Conservation (phyloP, 2,329 filamentous ascomycete species). For the Fusarium udum region DNA sequence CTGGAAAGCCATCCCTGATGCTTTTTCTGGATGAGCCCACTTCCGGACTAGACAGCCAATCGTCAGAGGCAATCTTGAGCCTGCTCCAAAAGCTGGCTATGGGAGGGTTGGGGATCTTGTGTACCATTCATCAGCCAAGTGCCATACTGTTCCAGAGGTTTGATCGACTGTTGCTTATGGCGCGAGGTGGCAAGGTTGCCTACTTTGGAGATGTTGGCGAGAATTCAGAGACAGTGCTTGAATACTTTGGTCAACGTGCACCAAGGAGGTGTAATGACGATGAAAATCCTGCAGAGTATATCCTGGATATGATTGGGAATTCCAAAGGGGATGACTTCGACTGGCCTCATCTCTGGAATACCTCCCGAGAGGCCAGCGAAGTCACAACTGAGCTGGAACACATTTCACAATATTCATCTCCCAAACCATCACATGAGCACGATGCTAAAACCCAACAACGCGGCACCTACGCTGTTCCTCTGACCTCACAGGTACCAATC, state of each 20-base stretch:
- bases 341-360: neutral
- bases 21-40: conserved; percentile 72
- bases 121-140: conserved; percentile 66
- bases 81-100: neutral
- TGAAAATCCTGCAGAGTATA: conserved; percentile 82
- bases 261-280: conserved; percentile 62
- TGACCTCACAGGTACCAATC: conserved; percentile 65
- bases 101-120: conserved; percentile 54
- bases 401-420: neutral
- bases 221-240: conserved; percentile 64
- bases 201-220: conserved; percentile 75
- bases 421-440: neutral
- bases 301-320: conserved; percentile 52
- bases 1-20: conserved; percentile 65
- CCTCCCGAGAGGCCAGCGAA: neutral
- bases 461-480: neutral
- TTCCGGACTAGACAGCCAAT: conserved; percentile 3
- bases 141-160: conserved; percentile 64
- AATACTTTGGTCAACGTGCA: conserved; percentile 70
- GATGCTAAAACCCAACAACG: neutral
- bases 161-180: conserved; percentile 70
- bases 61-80: neutral
- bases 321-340: neutral
- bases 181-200: conserved; percentile 71
- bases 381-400: neutral